phyloP scores from a whole-genome alignment of 169 alveolate species.

The Cryptosporidium baileyi region DNA sequence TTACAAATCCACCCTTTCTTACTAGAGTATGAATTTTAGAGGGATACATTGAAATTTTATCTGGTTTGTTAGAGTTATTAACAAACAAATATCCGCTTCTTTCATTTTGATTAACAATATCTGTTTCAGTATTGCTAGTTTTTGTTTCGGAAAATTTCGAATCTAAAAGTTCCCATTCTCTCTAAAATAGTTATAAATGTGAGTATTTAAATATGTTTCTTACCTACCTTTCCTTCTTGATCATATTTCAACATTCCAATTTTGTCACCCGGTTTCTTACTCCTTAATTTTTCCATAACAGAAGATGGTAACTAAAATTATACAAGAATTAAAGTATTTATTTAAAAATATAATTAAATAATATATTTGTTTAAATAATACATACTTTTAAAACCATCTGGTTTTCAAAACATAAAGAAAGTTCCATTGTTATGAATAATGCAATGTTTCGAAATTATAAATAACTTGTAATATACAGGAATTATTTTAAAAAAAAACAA shows the following conservation, averaged over 20 bases:
- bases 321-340: neutral
- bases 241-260: conserved; percentile 11
- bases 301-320: conserved; percentile 44
- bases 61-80: neutral
- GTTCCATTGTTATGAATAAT: no score
- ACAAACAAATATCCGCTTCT: conserved; percentile 52
- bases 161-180: conserved; percentile 40
- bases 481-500: no score
- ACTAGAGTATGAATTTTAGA: conserved; percentile 21
- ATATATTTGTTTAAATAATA: neutral
- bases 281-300: conserved; percentile 34
- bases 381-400: conserved; percentile 56
- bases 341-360: neutral
- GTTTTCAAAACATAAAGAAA: conserved; percentile 32
- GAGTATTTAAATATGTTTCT: neutral
- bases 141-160: conserved; percentile 31
- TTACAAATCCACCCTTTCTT: conserved; percentile 17
- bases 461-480: no score
- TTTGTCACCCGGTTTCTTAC: conserved; percentile 6
- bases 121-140: neutral
- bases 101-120: neutral
- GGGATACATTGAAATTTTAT: conserved; percentile 48
- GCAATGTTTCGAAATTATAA: no score
- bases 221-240: conserved; percentile 55
- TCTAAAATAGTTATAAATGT: neutral